These are phyloP conservation scores for Fusarium sp. DNA, from an alignment of 2,329 filamentous ascomycete genomes.

Conservation along the genomic window DNA sequence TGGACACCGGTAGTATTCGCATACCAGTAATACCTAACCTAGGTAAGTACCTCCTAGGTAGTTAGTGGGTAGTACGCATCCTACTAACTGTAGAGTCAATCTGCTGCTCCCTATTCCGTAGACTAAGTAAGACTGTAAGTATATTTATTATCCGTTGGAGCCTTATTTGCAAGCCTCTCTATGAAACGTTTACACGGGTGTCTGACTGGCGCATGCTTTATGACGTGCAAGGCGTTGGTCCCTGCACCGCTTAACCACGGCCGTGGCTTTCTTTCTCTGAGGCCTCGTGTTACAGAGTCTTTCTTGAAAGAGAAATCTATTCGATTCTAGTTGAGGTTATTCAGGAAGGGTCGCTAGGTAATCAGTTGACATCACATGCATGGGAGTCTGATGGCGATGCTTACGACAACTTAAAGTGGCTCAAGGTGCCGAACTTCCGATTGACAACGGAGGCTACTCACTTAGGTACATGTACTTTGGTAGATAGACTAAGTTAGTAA, in stretches of 20 bases:
- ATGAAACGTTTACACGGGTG: not conserved
- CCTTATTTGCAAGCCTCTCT: not conserved
- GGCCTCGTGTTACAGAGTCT: not conserved
- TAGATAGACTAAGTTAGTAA: too few relatives aligned
- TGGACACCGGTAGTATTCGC: not conserved
- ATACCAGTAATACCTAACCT: not conserved
- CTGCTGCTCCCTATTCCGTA: not conserved
- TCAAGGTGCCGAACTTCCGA: conserved; percentile 27
- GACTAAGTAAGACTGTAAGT: not conserved
- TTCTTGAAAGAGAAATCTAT: not conserved
- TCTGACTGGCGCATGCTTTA: not conserved
- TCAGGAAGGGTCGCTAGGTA: not conserved
- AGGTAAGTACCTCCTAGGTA: not conserved
- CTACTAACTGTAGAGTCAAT: not conserved
- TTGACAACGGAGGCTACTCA: not conserved
- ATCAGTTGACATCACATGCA: not conserved
- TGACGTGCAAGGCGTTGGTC: conserved; percentile 8
- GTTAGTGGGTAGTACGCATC: not conserved
- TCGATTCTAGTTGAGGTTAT: not conserved
- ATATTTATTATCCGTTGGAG: not conserved
- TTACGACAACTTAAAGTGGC: conserved; percentile 28
- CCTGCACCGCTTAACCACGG: conserved; percentile 4
- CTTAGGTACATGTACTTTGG: not conserved
- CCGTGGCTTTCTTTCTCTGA: not conserved
- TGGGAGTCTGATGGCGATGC: not conserved